Conservation (phyloP, 164 flowering plant genomes). For the Saururus chinensis region DNA sequence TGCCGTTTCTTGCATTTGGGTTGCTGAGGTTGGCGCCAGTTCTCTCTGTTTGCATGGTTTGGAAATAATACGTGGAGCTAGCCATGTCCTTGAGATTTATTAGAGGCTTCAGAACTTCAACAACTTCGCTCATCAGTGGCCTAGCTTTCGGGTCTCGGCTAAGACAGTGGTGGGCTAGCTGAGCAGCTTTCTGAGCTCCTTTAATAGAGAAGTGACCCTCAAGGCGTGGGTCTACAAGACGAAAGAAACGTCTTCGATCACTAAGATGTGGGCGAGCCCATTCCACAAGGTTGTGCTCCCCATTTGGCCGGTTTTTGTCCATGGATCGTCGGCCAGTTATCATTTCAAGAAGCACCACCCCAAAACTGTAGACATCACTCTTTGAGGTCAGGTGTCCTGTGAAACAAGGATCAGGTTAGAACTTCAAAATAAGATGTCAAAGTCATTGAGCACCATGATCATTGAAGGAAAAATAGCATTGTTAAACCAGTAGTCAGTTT, state of each 20-base stretch:
- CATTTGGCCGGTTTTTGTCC: slow-evolving; percentile 85
- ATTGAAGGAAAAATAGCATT: no score
- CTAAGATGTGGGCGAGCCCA: slow-evolving; percentile 88
- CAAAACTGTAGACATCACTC: slow-evolving; percentile 91
- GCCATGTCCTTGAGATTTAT: slow-evolving; percentile 85
- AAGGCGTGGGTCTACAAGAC: slow-evolving; percentile 73
- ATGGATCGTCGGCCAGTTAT: slow-evolving; percentile 80
- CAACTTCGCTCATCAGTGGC: slow-evolving; percentile 79
- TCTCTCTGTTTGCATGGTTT: slow-evolving; percentile 56
- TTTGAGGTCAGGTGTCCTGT: slow-evolving; percentile 81
- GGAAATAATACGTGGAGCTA: slow-evolving; percentile 64
- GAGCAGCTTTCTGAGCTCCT: slow-evolving; percentile 79
- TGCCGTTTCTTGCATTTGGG: slow-evolving; percentile 35
- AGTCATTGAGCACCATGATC: neutral
- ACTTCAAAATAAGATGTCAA: neutral
- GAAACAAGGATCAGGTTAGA: neutral
- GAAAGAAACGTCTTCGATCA: slow-evolving; percentile 58
- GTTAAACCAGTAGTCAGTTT: no score
- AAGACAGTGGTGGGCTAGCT: slow-evolving; percentile 68
- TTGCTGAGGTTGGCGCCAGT: slow-evolving; percentile 27
- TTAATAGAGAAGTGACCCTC: slow-evolving; percentile 83
- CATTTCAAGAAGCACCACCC: slow-evolving; percentile 89
- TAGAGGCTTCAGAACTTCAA: slow-evolving; percentile 62
- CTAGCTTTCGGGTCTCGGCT: slow-evolving; percentile 75
- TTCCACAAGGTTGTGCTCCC: slow-evolving; percentile 85